These are phyloP conservation scores for Aspergillus brunneoviolaceus DNA, from an alignment of 2,329 filamentous ascomycete genomes.

Conservation along the genomic window DNA sequence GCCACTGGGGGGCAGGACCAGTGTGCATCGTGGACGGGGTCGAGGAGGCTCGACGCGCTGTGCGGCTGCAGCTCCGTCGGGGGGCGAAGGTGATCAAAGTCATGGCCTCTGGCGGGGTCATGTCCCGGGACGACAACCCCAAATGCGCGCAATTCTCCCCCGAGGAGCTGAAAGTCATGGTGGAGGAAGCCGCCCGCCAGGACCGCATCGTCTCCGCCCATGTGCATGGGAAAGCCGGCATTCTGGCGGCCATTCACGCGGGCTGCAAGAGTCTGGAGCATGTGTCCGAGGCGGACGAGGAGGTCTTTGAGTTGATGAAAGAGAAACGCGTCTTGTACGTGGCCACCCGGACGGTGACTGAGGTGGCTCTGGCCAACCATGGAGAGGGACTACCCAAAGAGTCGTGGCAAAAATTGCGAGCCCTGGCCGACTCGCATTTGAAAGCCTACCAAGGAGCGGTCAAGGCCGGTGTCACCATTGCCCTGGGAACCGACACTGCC, in stretches of 20 bases:
- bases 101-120: slow-evolving; percentile 1
- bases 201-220: slow-evolving; percentile 1
- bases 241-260: not conserved
- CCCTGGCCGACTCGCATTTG: not conserved
- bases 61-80: not conserved
- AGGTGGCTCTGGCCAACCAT: not conserved
- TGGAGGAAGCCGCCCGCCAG: not conserved
- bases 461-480: slow-evolving; percentile 3
- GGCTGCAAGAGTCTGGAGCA: slow-evolving; percentile 4
- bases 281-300: slow-evolving; percentile 5
- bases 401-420: slow-evolving; percentile 2
- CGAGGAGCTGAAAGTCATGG: not conserved
- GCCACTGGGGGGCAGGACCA: not conserved
- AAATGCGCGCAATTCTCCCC: slow-evolving; percentile 1
- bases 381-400: not conserved
- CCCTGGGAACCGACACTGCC: slow-evolving; percentile 1
- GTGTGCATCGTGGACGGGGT: slow-evolving; percentile 2
- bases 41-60: slow-evolving; percentile 1
- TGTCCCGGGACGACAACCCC: slow-evolving; percentile 3
- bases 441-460: slow-evolving; percentile 1
- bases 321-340: not conserved
- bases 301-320: slow-evolving; percentile 2
- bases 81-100: slow-evolving; percentile 6
- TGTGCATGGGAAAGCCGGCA: slow-evolving; percentile 1
- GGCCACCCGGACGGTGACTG: slow-evolving; percentile 1